Percentiles rank a stretch among this genome's conserved stretches.
These are phyloP conservation scores for Solanum rostratum DNA, from an alignment of 257 asterid species.

Conservation along the genomic window DNA sequence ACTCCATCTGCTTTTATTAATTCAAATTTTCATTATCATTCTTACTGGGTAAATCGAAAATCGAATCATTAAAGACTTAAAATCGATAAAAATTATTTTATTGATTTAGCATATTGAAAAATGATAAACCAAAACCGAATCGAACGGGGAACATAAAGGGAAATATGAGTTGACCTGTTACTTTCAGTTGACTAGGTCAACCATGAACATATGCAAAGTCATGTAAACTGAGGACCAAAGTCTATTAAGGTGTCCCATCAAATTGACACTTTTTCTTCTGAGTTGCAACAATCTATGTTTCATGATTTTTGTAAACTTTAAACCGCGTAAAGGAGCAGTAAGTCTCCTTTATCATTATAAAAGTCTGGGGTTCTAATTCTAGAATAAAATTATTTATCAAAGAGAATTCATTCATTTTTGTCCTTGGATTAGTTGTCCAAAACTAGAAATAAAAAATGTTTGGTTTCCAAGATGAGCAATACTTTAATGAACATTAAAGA, in stretches of 20 bases:
- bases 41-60: too few species aligned
- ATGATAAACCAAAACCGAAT: too few species aligned
- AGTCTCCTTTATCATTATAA: background rate
- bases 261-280: background rate
- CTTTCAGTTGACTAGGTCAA: conserved; percentile 12
- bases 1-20: too few species aligned
- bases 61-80: too few species aligned
- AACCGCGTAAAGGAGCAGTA: background rate
- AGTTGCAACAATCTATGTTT: background rate
- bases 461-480: too few species aligned
- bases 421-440: too few species aligned
- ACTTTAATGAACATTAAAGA: background rate
- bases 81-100: too few species aligned
- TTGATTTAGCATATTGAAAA: too few species aligned
- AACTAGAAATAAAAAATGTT: too few species aligned
- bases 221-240: background rate
- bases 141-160: background rate
- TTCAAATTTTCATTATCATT: too few species aligned
- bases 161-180: conserved; percentile 8
- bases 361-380: background rate
- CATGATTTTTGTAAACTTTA: background rate
- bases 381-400: background rate
- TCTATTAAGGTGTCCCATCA: background rate
- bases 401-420: too few species aligned
- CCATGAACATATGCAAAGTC: background rate